Evolutionary conservation across 352 stramenopile species (phyloP).

Genomic region (Labyrinthula sp.): DNA sequence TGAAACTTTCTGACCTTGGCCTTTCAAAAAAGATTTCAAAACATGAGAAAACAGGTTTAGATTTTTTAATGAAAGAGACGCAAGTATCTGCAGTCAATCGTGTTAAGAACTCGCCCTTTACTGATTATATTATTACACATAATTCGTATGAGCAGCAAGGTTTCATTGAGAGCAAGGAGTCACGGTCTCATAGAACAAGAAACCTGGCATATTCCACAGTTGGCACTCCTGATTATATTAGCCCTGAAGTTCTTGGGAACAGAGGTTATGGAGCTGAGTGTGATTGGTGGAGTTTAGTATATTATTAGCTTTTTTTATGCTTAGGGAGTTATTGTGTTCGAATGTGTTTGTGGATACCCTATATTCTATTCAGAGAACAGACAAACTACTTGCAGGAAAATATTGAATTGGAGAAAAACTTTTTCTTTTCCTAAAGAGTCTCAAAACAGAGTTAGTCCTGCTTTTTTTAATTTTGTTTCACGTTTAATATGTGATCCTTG

Average conservation of each 20-base stretch:
- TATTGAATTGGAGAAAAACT: conserved; percentile 58
- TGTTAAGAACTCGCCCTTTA: not conserved
- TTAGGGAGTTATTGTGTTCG: conserved; percentile 98
- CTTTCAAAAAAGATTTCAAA: conserved; percentile 39
- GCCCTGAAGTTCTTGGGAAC: conserved; percentile 83
- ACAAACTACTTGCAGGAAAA: conserved; percentile 89
- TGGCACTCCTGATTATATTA: conserved; percentile 96
- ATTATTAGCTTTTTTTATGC: too few species aligned
- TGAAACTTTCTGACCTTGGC: conserved; percentile 96
- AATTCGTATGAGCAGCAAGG: not conserved
- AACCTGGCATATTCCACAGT: conserved; percentile 89
- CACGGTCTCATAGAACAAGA: conserved; percentile 48
- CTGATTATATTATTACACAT: not conserved
- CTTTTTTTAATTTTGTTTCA: conserved; percentile 71
- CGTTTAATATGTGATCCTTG: conserved; percentile 76
- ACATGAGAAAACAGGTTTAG: not conserved
- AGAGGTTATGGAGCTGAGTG: conserved; percentile 67
- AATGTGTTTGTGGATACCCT: conserved; percentile 94
- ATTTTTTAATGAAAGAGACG: conserved; percentile 4
- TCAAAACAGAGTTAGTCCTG: conserved; percentile 40
- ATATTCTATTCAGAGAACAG: conserved; percentile 93
- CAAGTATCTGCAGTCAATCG: conserved; percentile 9
- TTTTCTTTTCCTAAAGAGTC: conserved; percentile 46
- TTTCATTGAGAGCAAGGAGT: conserved; percentile 1
- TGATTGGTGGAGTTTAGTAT: conserved; percentile 97